Percentiles rank a stretch among this genome's conserved stretches.
phyloP scores from a whole-genome alignment of 2,329 filamentous ascomycete species.

The Penicillium sp. region DNA sequence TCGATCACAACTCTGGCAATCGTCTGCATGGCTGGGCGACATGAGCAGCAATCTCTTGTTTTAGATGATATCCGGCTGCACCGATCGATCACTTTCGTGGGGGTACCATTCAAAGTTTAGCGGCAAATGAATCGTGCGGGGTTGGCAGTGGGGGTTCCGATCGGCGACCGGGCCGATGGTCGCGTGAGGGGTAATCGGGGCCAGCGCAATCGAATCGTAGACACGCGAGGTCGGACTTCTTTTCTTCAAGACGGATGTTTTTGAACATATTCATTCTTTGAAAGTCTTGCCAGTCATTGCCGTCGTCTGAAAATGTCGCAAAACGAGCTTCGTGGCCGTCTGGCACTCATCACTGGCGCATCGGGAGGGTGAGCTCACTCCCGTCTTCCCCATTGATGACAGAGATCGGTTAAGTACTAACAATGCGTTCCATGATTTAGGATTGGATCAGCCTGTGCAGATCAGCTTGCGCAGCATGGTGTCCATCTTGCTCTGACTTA shows the following conservation, averaged over 20 bases:
- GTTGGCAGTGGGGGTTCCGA: constrained; percentile 16
- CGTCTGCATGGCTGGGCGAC: constrained; percentile 38
- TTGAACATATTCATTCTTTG: background rate
- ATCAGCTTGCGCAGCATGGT: constrained; percentile 48
- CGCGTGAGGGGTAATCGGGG: constrained; percentile 16
- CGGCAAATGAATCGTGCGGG: constrained; percentile 20
- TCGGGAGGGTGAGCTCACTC: constrained; percentile 49
- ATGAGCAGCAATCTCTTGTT: constrained; percentile 35
- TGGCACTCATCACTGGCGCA: constrained; percentile 57
- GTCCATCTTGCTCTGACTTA: constrained; percentile 56
- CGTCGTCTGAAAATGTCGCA: constrained; percentile 13
- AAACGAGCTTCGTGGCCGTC: constrained; percentile 48
- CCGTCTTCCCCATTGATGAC: background rate
- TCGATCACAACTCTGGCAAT: constrained; percentile 33
- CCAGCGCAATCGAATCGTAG: constrained; percentile 4
- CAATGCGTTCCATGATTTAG: constrained; percentile 29
- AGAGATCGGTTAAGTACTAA: constrained; percentile 1
- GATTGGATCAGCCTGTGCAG: constrained; percentile 56
- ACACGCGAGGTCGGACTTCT: background rate
- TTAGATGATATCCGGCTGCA: background rate
- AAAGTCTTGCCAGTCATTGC: background rate
- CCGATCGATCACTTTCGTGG: background rate
- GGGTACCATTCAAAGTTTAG: constrained; percentile 4
- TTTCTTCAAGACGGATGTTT: background rate
- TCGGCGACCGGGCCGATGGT: constrained; percentile 23